Base-by-base conservation (phyloP, 2,329 filamentous ascomycete genomes). In the Stachybotrys echinatus region DNA sequence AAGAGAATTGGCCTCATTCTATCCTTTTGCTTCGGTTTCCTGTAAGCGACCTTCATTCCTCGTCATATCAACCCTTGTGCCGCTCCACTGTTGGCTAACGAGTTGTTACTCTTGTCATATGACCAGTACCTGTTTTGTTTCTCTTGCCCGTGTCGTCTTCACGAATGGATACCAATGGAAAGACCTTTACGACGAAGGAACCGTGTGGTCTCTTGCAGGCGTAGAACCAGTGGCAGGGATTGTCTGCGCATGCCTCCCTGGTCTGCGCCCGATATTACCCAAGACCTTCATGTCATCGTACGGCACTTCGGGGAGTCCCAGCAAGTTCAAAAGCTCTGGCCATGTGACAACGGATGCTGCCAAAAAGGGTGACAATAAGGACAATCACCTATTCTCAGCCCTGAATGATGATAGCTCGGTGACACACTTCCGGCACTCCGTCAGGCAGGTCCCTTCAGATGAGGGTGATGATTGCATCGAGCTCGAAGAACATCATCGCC, bases 1-100 rank as follows among this genome's bases (percentile, higher is more conserved):
- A 48, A 52, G 42, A 45, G 42, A 42, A 48, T 49, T 34, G 42
- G 42, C 12, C 38, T 52, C n/a, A 49, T 52, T 47, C 31, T 52
- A 17, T 46, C 47, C 31, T 49, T 52, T 42, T 48, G 47, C 31
- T 49, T 52, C 19, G 50, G 50, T 21, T 52, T 49, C 50, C 19
- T 52, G 50, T 52, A 49, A 52, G 50, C 49, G 27, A 6, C 27
- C 23, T 44, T 17, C 38, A 8, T 47, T 22, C 42, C 42, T 20
- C 5, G 20, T 7, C 20, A 20, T n/a, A n/a, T 12, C 21, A 6
- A 31, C 12, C 44, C 17, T 7, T 34, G 21, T 34, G 21, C 44
- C 44, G 23, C 22, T n/a, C 31, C 5, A 46, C 44, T 8, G 31
- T 37, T 37, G 17, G 31, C 31, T 46, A 46, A 46, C 44, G 19